A percentile compares a stretch with the other conserved stretches of the same genome.
phyloP scores from a whole-genome alignment of 768 basidiomycete species.

The Hygrophorus russula region DNA sequence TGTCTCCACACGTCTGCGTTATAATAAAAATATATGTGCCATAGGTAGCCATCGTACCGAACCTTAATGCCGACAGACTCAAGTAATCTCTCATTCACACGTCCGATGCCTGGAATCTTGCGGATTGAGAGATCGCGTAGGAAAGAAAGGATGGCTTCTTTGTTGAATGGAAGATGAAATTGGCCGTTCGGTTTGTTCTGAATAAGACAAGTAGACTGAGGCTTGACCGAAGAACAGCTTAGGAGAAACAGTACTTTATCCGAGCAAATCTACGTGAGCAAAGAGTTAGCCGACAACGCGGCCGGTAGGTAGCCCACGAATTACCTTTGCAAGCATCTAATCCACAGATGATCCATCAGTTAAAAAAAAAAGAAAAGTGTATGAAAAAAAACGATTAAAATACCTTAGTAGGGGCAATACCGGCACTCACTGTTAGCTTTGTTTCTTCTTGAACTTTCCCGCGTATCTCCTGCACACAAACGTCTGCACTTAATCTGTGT shows the following conservation, averaged over 20 bases:
- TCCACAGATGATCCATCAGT: slow-evolving; percentile 1
- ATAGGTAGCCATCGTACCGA: slow-evolving; percentile 8
- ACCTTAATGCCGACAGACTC: slow-evolving; percentile 85
- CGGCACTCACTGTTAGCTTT: slow-evolving; percentile 83
- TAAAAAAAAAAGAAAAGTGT: slow-evolving; percentile 4
- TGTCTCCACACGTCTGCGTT: slow-evolving; percentile 78
- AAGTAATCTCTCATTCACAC: slow-evolving; percentile 80
- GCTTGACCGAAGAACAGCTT: slow-evolving; percentile 1
- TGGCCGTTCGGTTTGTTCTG: slow-evolving; percentile 96
- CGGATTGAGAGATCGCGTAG: slow-evolving; percentile 78
- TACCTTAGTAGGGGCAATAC: slow-evolving; percentile 93
- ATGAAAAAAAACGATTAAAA: slow-evolving; percentile 6
- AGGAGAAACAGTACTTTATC: slow-evolving; percentile 48
- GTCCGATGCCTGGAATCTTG: slow-evolving; percentile 81
- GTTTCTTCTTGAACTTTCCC: slow-evolving; percentile 66
- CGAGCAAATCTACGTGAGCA: slow-evolving; percentile 66
- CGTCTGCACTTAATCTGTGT: slow-evolving; percentile 50
- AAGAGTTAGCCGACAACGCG: background rate
- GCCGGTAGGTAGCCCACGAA: slow-evolving; percentile 7
- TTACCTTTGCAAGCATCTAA: slow-evolving; percentile 87
- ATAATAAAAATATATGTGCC: slow-evolving; percentile 1
- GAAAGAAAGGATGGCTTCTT: slow-evolving; percentile 54
- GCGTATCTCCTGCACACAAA: slow-evolving; percentile 74
- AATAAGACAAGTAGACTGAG: background rate
- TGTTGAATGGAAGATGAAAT: slow-evolving; percentile 61